Evolutionary conservation across 768 basidiomycete genomes (phyloP).

Genomic region (Boletus sp.): DNA sequence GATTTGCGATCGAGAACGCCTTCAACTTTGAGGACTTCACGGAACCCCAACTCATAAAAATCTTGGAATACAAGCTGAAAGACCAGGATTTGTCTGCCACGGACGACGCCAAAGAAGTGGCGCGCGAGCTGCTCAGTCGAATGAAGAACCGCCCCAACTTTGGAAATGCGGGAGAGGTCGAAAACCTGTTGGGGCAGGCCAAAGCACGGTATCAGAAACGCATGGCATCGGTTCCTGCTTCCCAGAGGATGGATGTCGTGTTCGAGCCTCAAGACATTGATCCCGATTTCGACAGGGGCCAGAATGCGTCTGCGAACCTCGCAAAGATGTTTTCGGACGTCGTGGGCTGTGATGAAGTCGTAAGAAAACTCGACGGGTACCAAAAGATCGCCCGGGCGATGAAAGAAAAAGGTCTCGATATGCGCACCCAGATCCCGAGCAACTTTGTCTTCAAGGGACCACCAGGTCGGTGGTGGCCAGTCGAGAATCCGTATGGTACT

Average conservation of each 20-base stretch:
- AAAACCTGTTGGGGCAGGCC: conserved; percentile 54
- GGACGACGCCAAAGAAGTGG: conserved; percentile 52
- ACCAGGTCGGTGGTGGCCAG: conserved; percentile 42
- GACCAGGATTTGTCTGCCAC: conserved; percentile 58
- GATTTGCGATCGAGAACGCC: conserved; percentile 66
- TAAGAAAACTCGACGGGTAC: conserved; percentile 45
- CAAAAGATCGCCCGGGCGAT: conserved; percentile 49
- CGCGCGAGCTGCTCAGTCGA: conserved; percentile 44
- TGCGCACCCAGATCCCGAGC: conserved; percentile 52
- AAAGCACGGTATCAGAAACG: conserved; percentile 48
- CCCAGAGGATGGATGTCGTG: conserved; percentile 24
- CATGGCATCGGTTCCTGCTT: conserved; percentile 25
- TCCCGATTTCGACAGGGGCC: conserved; percentile 51
- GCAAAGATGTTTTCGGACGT: conserved; percentile 59
- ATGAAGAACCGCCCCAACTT: conserved; percentile 52
- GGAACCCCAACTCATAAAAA: conserved; percentile 47
- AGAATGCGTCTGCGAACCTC: conserved; percentile 50
- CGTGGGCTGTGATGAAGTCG: conserved; percentile 56
- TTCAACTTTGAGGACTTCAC: conserved; percentile 67
- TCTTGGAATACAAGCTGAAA: conserved; percentile 56
- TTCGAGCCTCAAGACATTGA: conserved; percentile 59
- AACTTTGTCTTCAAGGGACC: conserved; percentile 73
- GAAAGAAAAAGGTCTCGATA: conserved; percentile 42
- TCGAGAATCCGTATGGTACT: not conserved
- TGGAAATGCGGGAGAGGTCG: conserved; percentile 64